Conservation (phyloP, 768 basidiomycete genomes). For the Mycena filopes region DNA sequence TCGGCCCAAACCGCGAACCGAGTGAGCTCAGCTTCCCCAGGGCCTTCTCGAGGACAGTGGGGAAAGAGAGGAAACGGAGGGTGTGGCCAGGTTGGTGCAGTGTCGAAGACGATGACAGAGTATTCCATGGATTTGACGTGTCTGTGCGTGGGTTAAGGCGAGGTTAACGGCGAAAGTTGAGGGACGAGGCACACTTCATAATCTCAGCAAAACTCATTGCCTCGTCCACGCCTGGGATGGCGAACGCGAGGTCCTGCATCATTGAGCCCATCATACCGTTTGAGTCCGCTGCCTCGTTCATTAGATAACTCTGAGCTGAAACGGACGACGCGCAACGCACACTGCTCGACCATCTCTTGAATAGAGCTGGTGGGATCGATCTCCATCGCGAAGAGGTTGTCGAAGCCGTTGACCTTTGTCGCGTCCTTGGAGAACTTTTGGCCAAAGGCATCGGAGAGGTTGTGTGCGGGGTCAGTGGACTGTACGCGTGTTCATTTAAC, state of each 20-base stretch:
- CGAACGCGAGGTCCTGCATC: conserved; percentile 99
- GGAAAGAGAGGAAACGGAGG: conserved; percentile 98
- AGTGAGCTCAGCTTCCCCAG: conserved; percentile 93
- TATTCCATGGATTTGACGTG: conserved; percentile 99
- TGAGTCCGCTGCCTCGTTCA: conserved; percentile 68
- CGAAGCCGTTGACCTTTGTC: conserved; percentile 96
- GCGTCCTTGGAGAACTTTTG: conserved; percentile 99
- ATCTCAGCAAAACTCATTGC: conserved; percentile 99
- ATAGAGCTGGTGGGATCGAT: conserved; percentile 98
- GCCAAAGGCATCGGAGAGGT: conserved; percentile 97
- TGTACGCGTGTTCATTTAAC: too few species aligned
- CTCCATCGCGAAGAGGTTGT: conserved; percentile 98
- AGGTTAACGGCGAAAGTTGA: conserved; percentile 1
- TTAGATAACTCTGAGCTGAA: conserved; percentile 7
- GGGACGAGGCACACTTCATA: conserved; percentile 83
- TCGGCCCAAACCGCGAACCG: conserved; percentile 95
- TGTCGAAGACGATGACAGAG: conserved; percentile 99
- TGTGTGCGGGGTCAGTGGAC: conserved; percentile 99
- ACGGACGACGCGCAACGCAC: conserved; percentile 54
- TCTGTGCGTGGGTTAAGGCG: conserved; percentile 51
- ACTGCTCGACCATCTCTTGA: conserved; percentile 99
- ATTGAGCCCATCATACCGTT: conserved; percentile 98
- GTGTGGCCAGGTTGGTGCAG: conserved; percentile 99
- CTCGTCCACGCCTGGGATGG: conserved; percentile 99
- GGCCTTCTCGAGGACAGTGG: conserved; percentile 96